Base-by-base conservation (phyloP, 2,329 filamentous ascomycete species). In the Escovopsis sp. region DNA sequence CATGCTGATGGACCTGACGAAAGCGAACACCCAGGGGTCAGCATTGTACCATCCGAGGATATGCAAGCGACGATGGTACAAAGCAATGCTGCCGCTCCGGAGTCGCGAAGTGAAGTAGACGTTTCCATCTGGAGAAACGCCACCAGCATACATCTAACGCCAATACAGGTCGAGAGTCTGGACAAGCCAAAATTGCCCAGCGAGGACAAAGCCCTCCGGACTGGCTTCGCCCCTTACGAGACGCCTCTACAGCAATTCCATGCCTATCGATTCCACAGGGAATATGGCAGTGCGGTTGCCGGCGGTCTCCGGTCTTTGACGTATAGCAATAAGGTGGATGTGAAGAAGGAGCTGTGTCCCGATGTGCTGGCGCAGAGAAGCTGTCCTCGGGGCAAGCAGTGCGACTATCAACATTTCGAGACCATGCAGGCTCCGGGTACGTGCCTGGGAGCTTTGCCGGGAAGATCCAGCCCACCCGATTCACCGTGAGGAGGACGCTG, bases 311-410 rank as follows among this genome's bases (percentile, higher is more conserved):
- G 82, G 56, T 96, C 91, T 48, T 71, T 93, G 66, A 96, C 88
- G 35, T 96, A 89, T 65, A 95, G 85, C 64, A 84, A 94, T 62
- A 81, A 79, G 51, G 94, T 98, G 61, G 79, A 95, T 57, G 70
- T 79, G 20, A 70, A 76, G 46, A 79, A 74, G 51, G 73, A 75
- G 47, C 56, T 96, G 39, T 98, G 91, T 61, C 80, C 77, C 32
- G 81, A 76, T 53, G 84, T 94, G 60, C 65, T 84, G 47, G 68
- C 71, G 38, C 79, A 78, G 40, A 76, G 77, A 46, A 66, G 70
- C 50, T 96, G 91, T 48, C 60, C 71, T 27, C 79, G 81, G 50
- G 84, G 88, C 55, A 58, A 65, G 45, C 67, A 73, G 42, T 98
- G 91, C 63, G 65, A 76, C 43, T 79, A 67, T 50, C 74, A 96